Conservation (phyloP, 2,329 filamentous ascomycete species). For the Exophiala sideris region DNA sequence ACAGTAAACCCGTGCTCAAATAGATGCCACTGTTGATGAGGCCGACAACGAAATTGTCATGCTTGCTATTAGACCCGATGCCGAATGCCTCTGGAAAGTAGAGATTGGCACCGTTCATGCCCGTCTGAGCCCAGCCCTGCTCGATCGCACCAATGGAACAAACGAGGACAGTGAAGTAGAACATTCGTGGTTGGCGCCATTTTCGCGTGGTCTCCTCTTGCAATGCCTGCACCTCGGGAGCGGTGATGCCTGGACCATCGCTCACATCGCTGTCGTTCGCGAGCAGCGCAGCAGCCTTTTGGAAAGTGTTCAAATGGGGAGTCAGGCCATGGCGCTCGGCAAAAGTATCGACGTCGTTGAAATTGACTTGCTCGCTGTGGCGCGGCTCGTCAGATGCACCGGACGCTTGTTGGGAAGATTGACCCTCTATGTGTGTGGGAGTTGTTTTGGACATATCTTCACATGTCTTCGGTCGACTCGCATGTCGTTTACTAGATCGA, state of each 20-base stretch:
- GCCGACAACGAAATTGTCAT: constrained; percentile 59
- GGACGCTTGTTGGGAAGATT: neutral
- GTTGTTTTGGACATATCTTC: too few relatives aligned
- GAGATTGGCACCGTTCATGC: constrained; percentile 53
- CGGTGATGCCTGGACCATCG: constrained; percentile 34
- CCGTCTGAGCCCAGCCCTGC: constrained; percentile 54
- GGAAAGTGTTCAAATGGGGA: constrained; percentile 5
- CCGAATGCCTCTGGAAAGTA: constrained; percentile 48
- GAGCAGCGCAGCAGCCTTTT: constrained; percentile 17
- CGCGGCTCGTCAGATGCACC: neutral
- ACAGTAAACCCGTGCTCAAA: constrained; percentile 50
- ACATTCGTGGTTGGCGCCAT: constrained; percentile 48
- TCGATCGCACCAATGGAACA: constrained; percentile 53
- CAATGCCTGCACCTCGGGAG: constrained; percentile 41
- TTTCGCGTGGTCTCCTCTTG: constrained; percentile 45
- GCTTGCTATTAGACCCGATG: constrained; percentile 42
- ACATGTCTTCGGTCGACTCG: too few relatives aligned
- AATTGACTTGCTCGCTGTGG: neutral
- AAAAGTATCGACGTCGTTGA: neutral
- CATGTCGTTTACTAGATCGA: too few relatives aligned
- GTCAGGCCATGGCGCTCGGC: neutral
- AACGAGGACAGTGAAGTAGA: constrained; percentile 52
- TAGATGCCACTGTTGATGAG: constrained; percentile 61
- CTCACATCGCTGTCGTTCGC: neutral
- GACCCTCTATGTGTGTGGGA: too few relatives aligned